Conservation (phyloP, 257 asterid genomes). For the Handroanthus guayacan region DNA sequence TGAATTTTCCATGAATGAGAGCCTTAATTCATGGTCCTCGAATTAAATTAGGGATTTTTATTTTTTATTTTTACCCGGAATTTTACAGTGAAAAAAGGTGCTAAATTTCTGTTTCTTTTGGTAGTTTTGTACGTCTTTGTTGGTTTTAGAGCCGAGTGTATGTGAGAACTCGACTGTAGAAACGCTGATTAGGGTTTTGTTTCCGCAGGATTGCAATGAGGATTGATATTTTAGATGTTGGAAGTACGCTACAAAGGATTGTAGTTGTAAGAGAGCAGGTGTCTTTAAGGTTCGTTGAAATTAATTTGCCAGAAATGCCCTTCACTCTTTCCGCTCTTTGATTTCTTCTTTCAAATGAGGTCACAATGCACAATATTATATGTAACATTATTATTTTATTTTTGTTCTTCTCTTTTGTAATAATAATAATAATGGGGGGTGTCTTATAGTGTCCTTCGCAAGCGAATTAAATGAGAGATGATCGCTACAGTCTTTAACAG, state of each 20-base stretch:
- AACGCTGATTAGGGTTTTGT: not conserved
- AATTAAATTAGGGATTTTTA: not conserved
- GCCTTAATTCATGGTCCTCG: not conserved
- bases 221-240: slow-evolving; percentile 6
- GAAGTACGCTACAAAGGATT: not conserved
- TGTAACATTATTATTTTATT: too few relatives aligned
- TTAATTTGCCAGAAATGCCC: not conserved
- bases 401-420: too few relatives aligned
- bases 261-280: slow-evolving; percentile 37
- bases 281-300: not conserved
- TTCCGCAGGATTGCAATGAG: slow-evolving; percentile 21
- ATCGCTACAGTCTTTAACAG: too few relatives aligned
- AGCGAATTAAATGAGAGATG: too few relatives aligned
- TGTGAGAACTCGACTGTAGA: not conserved
- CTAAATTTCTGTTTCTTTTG: not conserved
- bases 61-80: not conserved
- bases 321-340: slow-evolving; percentile 12
- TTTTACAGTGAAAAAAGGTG: not conserved
- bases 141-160: not conserved
- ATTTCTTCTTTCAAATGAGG: not conserved
- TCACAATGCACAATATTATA: not conserved
- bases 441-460: too few relatives aligned
- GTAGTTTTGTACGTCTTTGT: not conserved
- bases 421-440: too few relatives aligned
- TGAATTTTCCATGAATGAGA: not conserved